Evolutionary conservation across 352 stramenopile genomes (phyloP).

Genomic region (Elongisporangium prolatum): DNA sequence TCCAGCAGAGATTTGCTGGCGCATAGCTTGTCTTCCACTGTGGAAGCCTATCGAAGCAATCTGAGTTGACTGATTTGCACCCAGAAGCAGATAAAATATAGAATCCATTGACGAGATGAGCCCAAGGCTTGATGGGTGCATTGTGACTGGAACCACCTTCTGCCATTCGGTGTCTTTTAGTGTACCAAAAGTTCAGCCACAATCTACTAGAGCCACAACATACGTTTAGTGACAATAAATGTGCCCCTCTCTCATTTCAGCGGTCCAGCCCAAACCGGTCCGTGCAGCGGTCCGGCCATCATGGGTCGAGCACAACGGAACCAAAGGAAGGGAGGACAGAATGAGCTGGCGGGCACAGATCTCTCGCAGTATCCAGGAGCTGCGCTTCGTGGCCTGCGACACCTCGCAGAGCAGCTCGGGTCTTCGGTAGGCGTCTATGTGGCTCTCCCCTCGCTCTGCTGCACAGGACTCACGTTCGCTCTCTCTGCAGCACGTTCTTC

Average conservation of each 20-base stretch:
- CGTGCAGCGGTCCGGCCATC: neutral
- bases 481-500: conserved; percentile 65
- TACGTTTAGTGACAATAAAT: neutral
- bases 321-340: conserved; percentile 5
- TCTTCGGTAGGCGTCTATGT: conserved; percentile 45
- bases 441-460: conserved; percentile 1
- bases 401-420: conserved; percentile 81
- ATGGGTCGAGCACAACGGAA: neutral
- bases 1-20: too few relatives aligned
- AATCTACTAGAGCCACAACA: neutral
- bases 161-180: neutral
- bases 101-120: neutral
- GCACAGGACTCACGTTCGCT: conserved; percentile 9
- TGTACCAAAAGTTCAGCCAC: neutral
- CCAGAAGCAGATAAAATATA: neutral
- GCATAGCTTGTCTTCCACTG: too few relatives aligned
- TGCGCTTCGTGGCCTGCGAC: conserved; percentile 82
- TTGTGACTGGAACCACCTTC: neutral
- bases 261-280: neutral
- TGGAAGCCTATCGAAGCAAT: too few relatives aligned
- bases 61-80: too few relatives aligned
- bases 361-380: conserved; percentile 77
- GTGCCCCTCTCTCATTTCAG: neutral
- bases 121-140: neutral
- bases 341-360: conserved; percentile 90